Evolutionary conservation across 1,284 basidiomycete genomes (phyloP), one percentile per base, ranked within the genome.

Genomic region (Ceratobasidium theobromae): DNA sequence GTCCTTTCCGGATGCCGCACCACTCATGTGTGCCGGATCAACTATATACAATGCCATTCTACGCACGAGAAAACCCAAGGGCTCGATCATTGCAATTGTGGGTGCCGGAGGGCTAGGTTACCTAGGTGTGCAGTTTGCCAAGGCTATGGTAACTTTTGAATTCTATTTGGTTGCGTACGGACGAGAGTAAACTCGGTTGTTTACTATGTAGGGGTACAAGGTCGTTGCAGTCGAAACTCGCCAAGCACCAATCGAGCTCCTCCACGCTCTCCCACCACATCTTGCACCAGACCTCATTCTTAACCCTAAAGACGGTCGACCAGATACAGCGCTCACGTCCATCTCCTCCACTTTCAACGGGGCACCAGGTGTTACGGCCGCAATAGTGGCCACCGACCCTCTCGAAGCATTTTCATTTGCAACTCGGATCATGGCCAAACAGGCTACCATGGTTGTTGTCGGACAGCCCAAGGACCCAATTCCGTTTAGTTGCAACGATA

Each of bases 121-220:
- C n/a, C 35, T 48, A 21, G 72, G 69, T 6, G 70, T 73, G 1
- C 72, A 73, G 43, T 66, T 72, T n/a, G 72, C 71, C 16, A 70
- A 69, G 48, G 57, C 58, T 32, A 65, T 72, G 28, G 46, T 49
- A 18, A 3, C 35, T 21, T 14, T 28, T 16, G 8, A 38, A 30
- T 16, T 9, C 43, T 9, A 25, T 49, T 6, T 11, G 33, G 14
- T 45, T 4, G 16, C 4, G 6, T 21, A n/a, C n/a, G n/a, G n/a
- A n/a, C n/a, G n/a, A n/a, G n/a, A n/a, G n/a, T 45, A n/a, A 45
- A 21, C 9, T 21, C 18, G 4, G 23, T 5, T 21, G 8, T 60
- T 4, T 12, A 30, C 27, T 35, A n/a, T n/a, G 28, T 38, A 60
- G 71, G 72, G 71, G 6, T 67, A 69, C 27, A 64, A 65, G 38